Percentiles rank a stretch among this genome's conserved stretches.
phyloP scores from a whole-genome alignment of 495 filamentous ascomycete species.

The Talaromyces trachyspermus region DNA sequence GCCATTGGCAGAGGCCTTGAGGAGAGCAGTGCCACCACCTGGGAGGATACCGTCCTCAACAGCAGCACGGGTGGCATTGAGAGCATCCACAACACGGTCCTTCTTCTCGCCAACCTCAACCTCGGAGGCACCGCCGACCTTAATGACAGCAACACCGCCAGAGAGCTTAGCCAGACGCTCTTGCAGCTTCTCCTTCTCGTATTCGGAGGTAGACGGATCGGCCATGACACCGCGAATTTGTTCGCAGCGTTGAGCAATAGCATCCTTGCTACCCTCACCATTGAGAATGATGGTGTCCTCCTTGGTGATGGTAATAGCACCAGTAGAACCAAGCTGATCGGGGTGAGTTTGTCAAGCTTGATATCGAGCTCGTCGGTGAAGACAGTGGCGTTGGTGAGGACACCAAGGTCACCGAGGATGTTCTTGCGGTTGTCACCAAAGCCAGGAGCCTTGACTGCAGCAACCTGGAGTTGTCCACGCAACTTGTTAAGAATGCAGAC shows the following conservation, averaged over 20 bases:
- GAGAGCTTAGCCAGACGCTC: conserved; percentile 99
- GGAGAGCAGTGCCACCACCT: conserved; percentile 93
- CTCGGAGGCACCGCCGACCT: conserved; percentile 94
- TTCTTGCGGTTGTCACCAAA: conserved; percentile 99
- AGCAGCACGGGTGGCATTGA: conserved; percentile 96
- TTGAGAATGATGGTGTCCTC: conserved; percentile 99
- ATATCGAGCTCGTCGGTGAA: conserved; percentile 97
- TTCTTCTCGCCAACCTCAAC: conserved; percentile 99
- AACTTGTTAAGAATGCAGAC: conserved; percentile 99
- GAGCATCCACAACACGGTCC: conserved; percentile 95
- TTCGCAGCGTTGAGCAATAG: conserved; percentile 90
- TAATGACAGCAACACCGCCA: conserved; percentile 98
- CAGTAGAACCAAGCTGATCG: conserved; percentile 94
- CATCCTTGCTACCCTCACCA: conserved; percentile 92
- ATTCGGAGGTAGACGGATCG: conserved; percentile 89
- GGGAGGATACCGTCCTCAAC: conserved; percentile 98
- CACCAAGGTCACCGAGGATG: conserved; percentile 90
- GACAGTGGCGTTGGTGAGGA: conserved; percentile 93
- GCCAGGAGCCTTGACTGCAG: conserved; percentile 96
- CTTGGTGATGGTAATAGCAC: conserved; percentile 99
- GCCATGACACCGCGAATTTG: conserved; percentile 97
- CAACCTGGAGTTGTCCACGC: conserved; percentile 96
- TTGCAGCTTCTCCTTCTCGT: conserved; percentile 99
- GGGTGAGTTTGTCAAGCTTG: conserved; percentile 96
- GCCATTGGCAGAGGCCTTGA: conserved; percentile 92